Evolutionary conservation across 2,329 filamentous ascomycete species (phyloP), one percentile per base, ranked within the genome.

Genomic region (Arthrobotrys iridis): DNA sequence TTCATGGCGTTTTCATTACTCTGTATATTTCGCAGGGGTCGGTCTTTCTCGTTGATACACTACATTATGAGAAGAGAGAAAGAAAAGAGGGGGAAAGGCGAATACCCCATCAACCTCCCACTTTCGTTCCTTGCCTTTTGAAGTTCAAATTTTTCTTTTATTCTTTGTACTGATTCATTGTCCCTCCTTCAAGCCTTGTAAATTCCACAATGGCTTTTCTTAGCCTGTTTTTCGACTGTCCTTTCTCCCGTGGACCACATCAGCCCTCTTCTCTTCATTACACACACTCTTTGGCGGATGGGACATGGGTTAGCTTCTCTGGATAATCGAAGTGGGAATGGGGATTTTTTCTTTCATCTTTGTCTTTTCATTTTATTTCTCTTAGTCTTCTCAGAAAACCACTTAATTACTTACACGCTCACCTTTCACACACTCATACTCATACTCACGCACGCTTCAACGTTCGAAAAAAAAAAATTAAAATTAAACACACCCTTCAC

Each of bases 1-100:
- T 74, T 67, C 46, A 74, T 57, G 70, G 70, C 70, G 70, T 74
- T 74, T 24, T 48, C 48, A 10, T 66, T 65, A 37, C 22, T 45
- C 48, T 74, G 52, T 67, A 60, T 73, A 62, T 57, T n/a, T 37
- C 62, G 20, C 24, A 58, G 28, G 62, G 62, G 35, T 22, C 26
- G 52, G 68, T 62, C 45, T 63, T 48, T 45, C 41, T 28, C 46
- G 28, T 33, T 28, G 20, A 35, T 28, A 40, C 20, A 46, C 30
- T 13, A 30, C 40, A 64, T 24, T 18, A 59, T 20, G n/a, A 30
- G n/a, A 59, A 41, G 33, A n/a, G 40, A 62, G 28, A 20, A 62
- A 45, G n/a, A 22, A 18, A 60, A 28, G n/a, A 55, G 35, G 30
- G 35, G 7, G 24, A 55, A 55, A 55, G 6, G n/a, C 3, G 20